These are phyloP conservation scores for Colletotrichum incanum DNA, from an alignment of 2,329 filamentous ascomycete species.

Conservation along the genomic window DNA sequence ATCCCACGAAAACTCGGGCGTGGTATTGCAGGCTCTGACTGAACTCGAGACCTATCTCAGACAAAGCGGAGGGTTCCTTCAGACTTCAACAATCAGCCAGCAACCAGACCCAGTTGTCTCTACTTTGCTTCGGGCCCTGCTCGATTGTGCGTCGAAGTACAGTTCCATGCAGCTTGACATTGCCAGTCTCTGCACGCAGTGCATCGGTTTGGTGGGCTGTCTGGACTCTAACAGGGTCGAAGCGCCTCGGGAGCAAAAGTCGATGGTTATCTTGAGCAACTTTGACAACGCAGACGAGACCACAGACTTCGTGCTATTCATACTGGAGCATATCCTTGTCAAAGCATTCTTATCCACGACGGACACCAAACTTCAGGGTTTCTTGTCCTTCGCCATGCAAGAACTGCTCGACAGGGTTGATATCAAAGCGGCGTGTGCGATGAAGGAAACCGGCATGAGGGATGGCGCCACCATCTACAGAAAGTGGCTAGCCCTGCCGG, in stretches of 20 bases:
- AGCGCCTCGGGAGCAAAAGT: constrained; percentile 80
- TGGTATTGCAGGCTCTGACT: constrained; percentile 84
- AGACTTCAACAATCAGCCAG: constrained; percentile 85
- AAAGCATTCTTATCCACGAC: constrained; percentile 93
- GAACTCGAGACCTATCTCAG: constrained; percentile 85
- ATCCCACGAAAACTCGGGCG: constrained; percentile 86
- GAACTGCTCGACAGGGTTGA: constrained; percentile 86
- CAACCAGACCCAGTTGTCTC: constrained; percentile 84
- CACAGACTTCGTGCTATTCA: constrained; percentile 87
- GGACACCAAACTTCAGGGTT: constrained; percentile 89
- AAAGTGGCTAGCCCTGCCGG: constrained; percentile 85
- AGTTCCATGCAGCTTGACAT: constrained; percentile 78
- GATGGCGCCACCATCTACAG: constrained; percentile 75
- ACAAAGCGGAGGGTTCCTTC: constrained; percentile 82
- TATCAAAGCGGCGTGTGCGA: constrained; percentile 72
- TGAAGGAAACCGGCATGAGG: constrained; percentile 55
- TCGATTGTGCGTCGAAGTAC: constrained; percentile 90
- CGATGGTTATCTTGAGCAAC: constrained; percentile 91
- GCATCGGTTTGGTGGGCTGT: constrained; percentile 90
- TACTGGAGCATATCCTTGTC: constrained; percentile 90
- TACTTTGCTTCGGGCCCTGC: constrained; percentile 80
- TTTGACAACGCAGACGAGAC: constrained; percentile 85
- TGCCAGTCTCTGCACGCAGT: constrained; percentile 81
- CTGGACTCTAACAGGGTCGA: constrained; percentile 94
- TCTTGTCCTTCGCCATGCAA: constrained; percentile 95